Evolutionary conservation across 495 filamentous ascomycete genomes (phyloP).

Genomic region (Talaromyces nanjingensis): DNA sequence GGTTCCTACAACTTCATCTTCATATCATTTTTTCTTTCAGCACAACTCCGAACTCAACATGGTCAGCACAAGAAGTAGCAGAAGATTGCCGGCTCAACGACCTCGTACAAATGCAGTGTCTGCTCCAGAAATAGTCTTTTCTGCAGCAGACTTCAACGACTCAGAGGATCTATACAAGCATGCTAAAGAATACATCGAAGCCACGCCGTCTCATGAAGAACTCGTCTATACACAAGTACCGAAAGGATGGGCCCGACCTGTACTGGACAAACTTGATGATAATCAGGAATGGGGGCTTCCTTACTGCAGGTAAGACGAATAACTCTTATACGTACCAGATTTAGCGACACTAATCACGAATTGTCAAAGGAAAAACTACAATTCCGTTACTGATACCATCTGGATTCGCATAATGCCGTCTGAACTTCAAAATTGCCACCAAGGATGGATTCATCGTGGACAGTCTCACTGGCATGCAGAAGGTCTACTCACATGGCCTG

Average conservation of each 20-base stretch:
- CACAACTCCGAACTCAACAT: neutral
- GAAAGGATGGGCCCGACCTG: neutral
- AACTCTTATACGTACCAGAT: neutral
- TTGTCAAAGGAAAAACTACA: neutral
- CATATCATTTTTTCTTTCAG: neutral
- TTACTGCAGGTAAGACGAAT: neutral
- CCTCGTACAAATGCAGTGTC: neutral
- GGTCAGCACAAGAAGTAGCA: neutral
- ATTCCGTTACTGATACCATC: neutral
- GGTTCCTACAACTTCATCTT: neutral
- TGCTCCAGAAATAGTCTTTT: neutral
- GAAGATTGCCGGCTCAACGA: neutral
- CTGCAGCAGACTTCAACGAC: neutral
- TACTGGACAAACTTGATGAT: neutral
- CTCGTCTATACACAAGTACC: neutral
- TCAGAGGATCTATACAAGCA: neutral
- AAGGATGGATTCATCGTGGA: neutral
- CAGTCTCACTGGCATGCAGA: neutral
- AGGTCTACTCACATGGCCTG: neutral
- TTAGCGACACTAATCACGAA: neutral
- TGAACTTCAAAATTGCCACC: neutral
- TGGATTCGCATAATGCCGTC: neutral
- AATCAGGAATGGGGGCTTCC: neutral
- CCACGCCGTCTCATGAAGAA: neutral
- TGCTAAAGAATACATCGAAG: neutral